Evolutionary conservation across 1,284 basidiomycete species (phyloP), one percentile per base, ranked within the genome.

Genomic region (Lentinula novae-zelandiae): DNA sequence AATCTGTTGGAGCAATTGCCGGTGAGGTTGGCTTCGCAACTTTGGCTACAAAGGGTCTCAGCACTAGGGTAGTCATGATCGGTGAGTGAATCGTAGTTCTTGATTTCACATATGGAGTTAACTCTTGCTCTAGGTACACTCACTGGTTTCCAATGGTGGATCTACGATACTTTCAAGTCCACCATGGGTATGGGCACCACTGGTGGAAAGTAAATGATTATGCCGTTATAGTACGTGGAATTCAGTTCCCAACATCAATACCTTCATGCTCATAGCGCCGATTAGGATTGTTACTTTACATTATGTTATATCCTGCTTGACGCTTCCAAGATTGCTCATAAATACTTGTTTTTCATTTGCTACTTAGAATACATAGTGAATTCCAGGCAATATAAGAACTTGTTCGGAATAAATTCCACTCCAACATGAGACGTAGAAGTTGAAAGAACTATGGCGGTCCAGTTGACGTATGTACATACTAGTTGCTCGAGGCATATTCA

Each of bases 101-200:
- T 7, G 22, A 9, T 2, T 46, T 13, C 17, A 38, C n/a, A 27
- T 59, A 8, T 57, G 52, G 57, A 36, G 52, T 44, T 36, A 10
- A 48, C 48, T 10, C 48, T 13, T 34, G 4, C n/a, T 20, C 7
- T 58, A 78, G 77, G 80, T 82, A 89, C 89, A 53, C 76, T 90
- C 67, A 90, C 87, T 68, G 87, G 90, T 69, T 92, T 92, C 88
- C 90, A 92, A 80, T 92, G 90, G 90, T 92, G 90, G 90, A 92
- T 92, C 74, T 92, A 92, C 72, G 90, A 92, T 70, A 77, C 82
- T 57, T 92, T 91, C 84, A 93, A 92, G 81, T 65, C 82, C 34
- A 72, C 86, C 59, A 89, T 92, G 85, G 90, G 90, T 67, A 78
- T 90, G 71, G 90, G 90, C 60, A 93, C 90, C 55, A 91, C 90